Base-by-base conservation (phyloP, 1,139 yeast species). In the Geotrichum cucujoidarum region DNA sequence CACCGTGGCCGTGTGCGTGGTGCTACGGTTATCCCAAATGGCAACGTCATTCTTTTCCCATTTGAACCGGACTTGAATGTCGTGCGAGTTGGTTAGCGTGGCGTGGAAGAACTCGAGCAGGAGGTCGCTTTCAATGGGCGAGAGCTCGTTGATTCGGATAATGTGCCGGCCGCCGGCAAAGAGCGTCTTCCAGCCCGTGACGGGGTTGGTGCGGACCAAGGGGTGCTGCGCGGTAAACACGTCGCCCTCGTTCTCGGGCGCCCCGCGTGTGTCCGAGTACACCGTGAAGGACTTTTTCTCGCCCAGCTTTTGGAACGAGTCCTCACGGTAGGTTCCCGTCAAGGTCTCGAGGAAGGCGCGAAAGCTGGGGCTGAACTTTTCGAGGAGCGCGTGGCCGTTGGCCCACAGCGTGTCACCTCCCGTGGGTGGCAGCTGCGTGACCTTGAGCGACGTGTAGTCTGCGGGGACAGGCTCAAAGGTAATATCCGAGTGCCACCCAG, bases 41-140 rank as follows among this genome's bases (percentile, higher is more conserved):
- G 65, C 86, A 42, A 82, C 79, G 6, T 86, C 77, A 44, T 75
- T 71, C 31, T 75, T 75, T 55, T 73, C 76, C 80, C 82, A 80
- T 45, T 62, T 67, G 47, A 76, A 77, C 56, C 85, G 70, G 21
- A 78, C 66, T 47, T 59, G 61, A 13, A 52, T 43, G 18, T 56
- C 61, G 55, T 71, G 69, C 56, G 71, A 72, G 57, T 69, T 70
- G 57, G 73, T 76, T 52, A 63, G 69, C 24, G 73, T 66, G 34
- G 63, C 60, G 55, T 63, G 73, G 55, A 75, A 65, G 57, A 69
- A 69, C 43, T 70, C 67, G 60, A 73, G 65, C 48, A 74, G 61
- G 2, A 65, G 41, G 22, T 63, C 58, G 20, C 62, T 54, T 54
- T 73, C 76, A 7, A 55, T 68, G 13, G 63, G 64, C 43, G 66